A percentile compares a stretch with the other conserved stretches of the same genome.
Evolutionary conservation across 306 rosid species (phyloP).

Genomic region (Fragaria ananassa): DNA sequence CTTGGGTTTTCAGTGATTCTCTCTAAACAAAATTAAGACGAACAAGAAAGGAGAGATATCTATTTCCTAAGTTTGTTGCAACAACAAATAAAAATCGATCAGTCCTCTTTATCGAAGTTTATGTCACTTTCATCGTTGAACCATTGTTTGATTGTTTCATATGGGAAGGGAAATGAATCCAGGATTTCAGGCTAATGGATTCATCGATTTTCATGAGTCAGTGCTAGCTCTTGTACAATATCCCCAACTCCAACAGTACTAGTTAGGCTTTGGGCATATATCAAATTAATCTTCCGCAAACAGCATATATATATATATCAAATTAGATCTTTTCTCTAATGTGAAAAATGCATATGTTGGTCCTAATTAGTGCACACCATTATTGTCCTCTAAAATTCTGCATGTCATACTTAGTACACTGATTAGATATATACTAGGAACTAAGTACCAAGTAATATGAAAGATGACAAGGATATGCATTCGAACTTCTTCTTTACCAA

Average conservation of each 20-base stretch:
- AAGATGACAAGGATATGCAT: slow-evolving; percentile 16
- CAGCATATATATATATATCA: no score
- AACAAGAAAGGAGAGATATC: no score
- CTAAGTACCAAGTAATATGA: neutral
- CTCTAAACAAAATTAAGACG: no score
- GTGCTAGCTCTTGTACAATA: neutral
- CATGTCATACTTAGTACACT: neutral
- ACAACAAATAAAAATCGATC: neutral
- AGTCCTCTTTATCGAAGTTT: neutral
- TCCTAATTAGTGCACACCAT: neutral
- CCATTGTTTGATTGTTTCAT: neutral
- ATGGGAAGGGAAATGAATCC: neutral
- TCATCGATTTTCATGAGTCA: neutral
- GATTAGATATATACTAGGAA: neutral
- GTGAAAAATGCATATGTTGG: neutral
- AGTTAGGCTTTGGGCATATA: neutral
- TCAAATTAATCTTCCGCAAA: neutral
- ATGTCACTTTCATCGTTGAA: neutral
- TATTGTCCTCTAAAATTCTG: neutral
- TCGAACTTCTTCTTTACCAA: slow-evolving; percentile 1
- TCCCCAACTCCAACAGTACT: neutral
- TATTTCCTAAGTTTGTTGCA: neutral
- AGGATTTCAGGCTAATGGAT: neutral
- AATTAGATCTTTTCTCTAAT: neutral
- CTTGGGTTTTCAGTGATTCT: no score